phyloP scores from a whole-genome alignment of 495 filamentous ascomycete genomes.

The Annulohypoxylon bovei region DNA sequence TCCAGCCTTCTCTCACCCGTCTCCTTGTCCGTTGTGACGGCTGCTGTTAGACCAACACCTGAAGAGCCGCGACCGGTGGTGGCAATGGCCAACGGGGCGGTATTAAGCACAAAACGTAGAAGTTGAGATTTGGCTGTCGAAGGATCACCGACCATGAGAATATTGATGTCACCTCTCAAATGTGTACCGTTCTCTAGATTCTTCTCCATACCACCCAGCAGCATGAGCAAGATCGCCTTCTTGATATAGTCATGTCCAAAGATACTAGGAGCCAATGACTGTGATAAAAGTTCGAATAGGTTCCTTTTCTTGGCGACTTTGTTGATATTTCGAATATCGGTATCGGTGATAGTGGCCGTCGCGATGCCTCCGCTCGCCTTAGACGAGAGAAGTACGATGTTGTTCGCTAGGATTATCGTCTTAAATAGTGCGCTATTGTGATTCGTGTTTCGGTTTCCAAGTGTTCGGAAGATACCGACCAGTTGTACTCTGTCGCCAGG shows the following conservation, averaged over 20 bases:
- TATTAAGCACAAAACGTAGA: constrained; percentile 96
- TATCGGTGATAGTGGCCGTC: constrained; percentile 93
- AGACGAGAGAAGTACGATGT: constrained; percentile 92
- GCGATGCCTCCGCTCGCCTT: constrained; percentile 96
- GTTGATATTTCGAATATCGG: constrained; percentile 98
- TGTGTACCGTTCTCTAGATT: constrained; percentile 98
- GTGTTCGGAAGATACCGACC: constrained; percentile 90
- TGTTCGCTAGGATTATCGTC: constrained; percentile 92
- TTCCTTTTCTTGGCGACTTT: constrained; percentile 96
- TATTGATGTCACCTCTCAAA: constrained; percentile 98
- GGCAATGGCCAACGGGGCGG: constrained; percentile 94
- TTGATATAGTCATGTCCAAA: constrained; percentile 98
- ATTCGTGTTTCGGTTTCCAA: constrained; percentile 92
- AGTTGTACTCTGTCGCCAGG: constrained; percentile 96
- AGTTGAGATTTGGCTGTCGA: constrained; percentile 99
- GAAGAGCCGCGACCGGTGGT: constrained; percentile 98
- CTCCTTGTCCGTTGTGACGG: constrained; percentile 96
- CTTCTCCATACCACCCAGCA: constrained; percentile 98
- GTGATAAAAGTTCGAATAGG: constrained; percentile 91
- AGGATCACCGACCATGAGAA: constrained; percentile 98
- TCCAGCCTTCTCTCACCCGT: constrained; percentile 95
- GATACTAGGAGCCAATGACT: constrained; percentile 97
- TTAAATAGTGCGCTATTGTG: constrained; percentile 90
- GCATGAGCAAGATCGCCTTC: constrained; percentile 95
- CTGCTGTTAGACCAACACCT: constrained; percentile 96